Evolutionary conservation across 805 yeast species (phyloP).

Genomic region (Monosporozyma solicola): DNA sequence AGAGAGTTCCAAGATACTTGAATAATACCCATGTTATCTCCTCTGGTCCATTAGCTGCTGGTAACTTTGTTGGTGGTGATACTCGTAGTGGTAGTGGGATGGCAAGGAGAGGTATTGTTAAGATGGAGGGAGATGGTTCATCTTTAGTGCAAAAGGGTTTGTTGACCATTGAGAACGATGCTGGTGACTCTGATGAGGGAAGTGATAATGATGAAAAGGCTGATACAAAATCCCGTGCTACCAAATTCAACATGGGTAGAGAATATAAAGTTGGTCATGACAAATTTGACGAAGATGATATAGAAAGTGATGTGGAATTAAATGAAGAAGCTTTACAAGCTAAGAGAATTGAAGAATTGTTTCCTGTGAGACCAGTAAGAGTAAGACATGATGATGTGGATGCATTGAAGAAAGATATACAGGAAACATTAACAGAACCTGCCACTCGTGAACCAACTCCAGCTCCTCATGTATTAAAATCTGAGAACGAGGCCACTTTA

Average conservation of each 20-base stretch:
- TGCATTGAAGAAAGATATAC: constrained; percentile 25
- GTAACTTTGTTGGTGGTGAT: constrained; percentile 32
- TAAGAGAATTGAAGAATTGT: constrained; percentile 31
- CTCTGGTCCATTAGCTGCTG: constrained; percentile 67
- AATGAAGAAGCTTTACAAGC: constrained; percentile 23
- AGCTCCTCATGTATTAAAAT: constrained; percentile 12
- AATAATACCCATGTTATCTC: constrained; percentile 52
- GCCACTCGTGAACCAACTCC: constrained; percentile 26
- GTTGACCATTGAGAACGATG: constrained; percentile 19
- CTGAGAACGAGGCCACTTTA: constrained; percentile 14
- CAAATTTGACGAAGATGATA: constrained; percentile 10
- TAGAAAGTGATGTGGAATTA: constrained; percentile 14
- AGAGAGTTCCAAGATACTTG: constrained; percentile 24
- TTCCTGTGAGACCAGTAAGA: constrained; percentile 66
- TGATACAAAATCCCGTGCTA: constrained; percentile 6
- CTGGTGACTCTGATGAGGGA: constrained; percentile 29
- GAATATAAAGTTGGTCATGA: constrained; percentile 41
- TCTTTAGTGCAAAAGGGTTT: constrained; percentile 21
- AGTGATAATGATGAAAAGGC: constrained; percentile 29
- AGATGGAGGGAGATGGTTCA: constrained; percentile 6
- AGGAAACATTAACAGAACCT: constrained; percentile 20
- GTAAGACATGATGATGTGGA: constrained; percentile 36
- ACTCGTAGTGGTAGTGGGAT: constrained; percentile 10
- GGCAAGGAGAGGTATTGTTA: constrained; percentile 2
- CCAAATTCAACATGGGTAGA: constrained; percentile 56